phyloP scores from a whole-genome alignment of 2,329 filamentous ascomycete species.

The Torrubiellomyces zombiae region DNA sequence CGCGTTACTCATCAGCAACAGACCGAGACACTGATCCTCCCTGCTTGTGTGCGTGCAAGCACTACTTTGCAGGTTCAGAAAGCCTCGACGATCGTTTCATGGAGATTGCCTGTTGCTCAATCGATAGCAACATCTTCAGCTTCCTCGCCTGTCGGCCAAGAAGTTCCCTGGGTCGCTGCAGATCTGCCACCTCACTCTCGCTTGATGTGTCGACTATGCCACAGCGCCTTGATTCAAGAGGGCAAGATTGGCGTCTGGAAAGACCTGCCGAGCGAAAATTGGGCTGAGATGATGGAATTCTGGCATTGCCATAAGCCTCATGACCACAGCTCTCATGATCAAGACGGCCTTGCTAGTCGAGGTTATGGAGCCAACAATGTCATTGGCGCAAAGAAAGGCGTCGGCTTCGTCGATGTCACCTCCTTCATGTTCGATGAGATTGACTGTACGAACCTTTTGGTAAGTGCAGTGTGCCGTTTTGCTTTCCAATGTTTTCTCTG shows the following conservation, averaged over 20 bases:
- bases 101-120: slow-evolving; percentile 32
- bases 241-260: slow-evolving; percentile 50
- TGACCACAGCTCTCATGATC: slow-evolving; percentile 28
- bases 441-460: slow-evolving; percentile 39
- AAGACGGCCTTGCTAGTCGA: slow-evolving; percentile 39
- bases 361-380: slow-evolving; percentile 73
- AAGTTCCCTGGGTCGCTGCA: slow-evolving; percentile 38
- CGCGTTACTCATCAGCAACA: slow-evolving; percentile 29
- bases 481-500: slow-evolving; percentile 3
- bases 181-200: slow-evolving; percentile 23
- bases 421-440: slow-evolving; percentile 53
- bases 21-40: slow-evolving; percentile 21
- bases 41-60: slow-evolving; percentile 19
- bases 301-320: slow-evolving; percentile 98
- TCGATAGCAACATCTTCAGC: slow-evolving; percentile 8
- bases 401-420: slow-evolving; percentile 67
- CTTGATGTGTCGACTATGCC: slow-evolving; percentile 27
- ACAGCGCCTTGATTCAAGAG: slow-evolving; percentile 18
- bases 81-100: slow-evolving; percentile 23
- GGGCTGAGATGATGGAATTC: slow-evolving; percentile 99
- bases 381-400: slow-evolving; percentile 46
- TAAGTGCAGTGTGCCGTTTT: slow-evolving; percentile 13
- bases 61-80: slow-evolving; percentile 20
- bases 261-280: slow-evolving; percentile 87
- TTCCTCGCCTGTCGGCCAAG: slow-evolving; percentile 19